Conservation (phyloP, 2,329 filamentous ascomycete species). For the Gliomastix tumulicola region DNA sequence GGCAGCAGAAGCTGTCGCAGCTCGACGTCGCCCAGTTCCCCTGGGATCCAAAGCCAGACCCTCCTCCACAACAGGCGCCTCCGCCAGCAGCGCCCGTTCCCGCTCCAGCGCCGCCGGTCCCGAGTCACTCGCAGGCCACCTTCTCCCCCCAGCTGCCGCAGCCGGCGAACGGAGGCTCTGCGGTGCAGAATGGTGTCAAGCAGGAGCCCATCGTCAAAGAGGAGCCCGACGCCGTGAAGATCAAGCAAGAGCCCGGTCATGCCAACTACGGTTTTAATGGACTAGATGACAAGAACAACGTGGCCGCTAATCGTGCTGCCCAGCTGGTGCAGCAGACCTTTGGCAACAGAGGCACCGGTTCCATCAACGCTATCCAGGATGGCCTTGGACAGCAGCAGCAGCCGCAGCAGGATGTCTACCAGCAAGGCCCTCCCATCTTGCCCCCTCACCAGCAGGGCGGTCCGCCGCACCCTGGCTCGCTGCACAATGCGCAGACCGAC, state of each 20-base stretch:
- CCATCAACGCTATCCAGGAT: constrained; percentile 47
- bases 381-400: constrained; percentile 15
- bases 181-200: constrained; percentile 29
- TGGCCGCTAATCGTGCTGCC: constrained; percentile 48
- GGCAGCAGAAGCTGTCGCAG: constrained; percentile 85
- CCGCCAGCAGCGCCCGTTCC: constrained; percentile 20
- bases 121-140: constrained; percentile 19
- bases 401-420: constrained; percentile 9
- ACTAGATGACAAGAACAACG: constrained; percentile 24
- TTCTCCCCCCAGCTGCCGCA: constrained; percentile 22
- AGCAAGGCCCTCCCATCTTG: constrained; percentile 11
- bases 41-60: constrained; percentile 84
- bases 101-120: constrained; percentile 15
- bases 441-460: constrained; percentile 21
- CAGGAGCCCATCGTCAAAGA: constrained; percentile 39
- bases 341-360: constrained; percentile 56
- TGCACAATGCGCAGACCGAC: constrained; percentile 58
- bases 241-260: constrained; percentile 39
- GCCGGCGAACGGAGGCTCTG: constrained; percentile 14
- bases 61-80: constrained; percentile 36
- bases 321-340: constrained; percentile 52
- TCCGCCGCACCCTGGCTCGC: constrained; percentile 11
- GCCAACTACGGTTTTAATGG: constrained; percentile 21
- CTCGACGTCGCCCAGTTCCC: constrained; percentile 84
- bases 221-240: constrained; percentile 32